Conservation (phyloP, 1,284 basidiomycete species). For the Ceratobasidium sp. region DNA sequence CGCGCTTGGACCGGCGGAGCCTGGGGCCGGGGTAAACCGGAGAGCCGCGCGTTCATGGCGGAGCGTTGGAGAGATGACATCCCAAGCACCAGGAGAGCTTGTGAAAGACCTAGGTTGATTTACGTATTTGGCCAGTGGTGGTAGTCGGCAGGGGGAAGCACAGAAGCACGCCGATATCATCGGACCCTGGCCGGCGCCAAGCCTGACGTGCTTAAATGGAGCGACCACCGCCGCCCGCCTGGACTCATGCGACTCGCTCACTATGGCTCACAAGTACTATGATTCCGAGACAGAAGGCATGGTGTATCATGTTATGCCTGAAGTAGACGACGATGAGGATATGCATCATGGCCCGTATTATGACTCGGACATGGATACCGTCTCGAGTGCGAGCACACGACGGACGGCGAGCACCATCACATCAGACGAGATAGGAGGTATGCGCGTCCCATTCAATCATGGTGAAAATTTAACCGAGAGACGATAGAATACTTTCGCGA, state of each 20-base stretch:
- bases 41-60: slow-evolving; percentile 18
- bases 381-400: slow-evolving; percentile 22
- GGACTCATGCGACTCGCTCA: not conserved
- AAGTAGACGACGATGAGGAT: slow-evolving; percentile 11
- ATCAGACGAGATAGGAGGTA: slow-evolving; percentile 26
- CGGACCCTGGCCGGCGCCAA: not conserved
- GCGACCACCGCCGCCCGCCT: not conserved
- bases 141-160: no score
- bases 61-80: slow-evolving; percentile 23
- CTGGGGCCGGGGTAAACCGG: slow-evolving; percentile 3
- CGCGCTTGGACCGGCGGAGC: slow-evolving; percentile 9
- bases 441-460: no score
- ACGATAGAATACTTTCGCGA: slow-evolving; percentile 37
- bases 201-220: slow-evolving; percentile 7
- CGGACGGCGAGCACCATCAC: slow-evolving; percentile 34
- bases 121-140: no score
- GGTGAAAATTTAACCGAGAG: no score
- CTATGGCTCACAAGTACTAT: slow-evolving; percentile 20
- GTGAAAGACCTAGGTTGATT: no score
- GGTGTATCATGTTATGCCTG: slow-evolving; percentile 9
- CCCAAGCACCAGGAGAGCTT: no score
- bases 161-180: no score
- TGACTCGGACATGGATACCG: slow-evolving; percentile 35
- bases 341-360: not conserved
- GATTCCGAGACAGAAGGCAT: slow-evolving; percentile 21